Conservation (phyloP, 495 filamentous ascomycete species). For the Penicillium turbatum region DNA sequence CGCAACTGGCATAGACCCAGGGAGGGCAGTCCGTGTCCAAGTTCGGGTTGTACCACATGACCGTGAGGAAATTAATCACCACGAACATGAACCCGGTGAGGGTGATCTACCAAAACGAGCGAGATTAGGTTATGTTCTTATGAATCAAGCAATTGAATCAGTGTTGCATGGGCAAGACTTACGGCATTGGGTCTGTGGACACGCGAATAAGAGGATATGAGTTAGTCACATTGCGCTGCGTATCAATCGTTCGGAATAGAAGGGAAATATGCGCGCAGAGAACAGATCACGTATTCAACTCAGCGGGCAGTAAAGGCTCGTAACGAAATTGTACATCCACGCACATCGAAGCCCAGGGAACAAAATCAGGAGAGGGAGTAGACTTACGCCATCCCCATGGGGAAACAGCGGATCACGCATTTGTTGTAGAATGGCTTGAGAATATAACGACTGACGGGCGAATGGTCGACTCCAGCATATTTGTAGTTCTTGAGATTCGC, state of each 20-base stretch:
- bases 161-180: conserved; percentile 33
- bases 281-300: too few relatives aligned
- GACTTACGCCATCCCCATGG: conserved; percentile 87
- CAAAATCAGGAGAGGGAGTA: conserved; percentile 15
- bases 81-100: conserved; percentile 89
- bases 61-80: conserved; percentile 82
- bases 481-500: conserved; percentile 86
- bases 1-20: conserved; percentile 94
- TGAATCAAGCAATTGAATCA: conserved; percentile 2
- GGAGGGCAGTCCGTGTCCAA: conserved; percentile 87
- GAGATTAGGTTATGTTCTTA: conserved; percentile 3
- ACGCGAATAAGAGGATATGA: conserved; percentile 12
- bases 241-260: background rate
- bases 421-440: conserved; percentile 98
- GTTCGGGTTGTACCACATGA: conserved; percentile 94
- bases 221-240: conserved; percentile 14
- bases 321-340: background rate
- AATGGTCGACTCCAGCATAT: conserved; percentile 87
- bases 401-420: conserved; percentile 88
- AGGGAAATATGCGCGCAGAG: background rate
- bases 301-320: background rate
- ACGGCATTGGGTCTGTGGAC: conserved; percentile 55
- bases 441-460: conserved; percentile 80
- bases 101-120: conserved; percentile 59
- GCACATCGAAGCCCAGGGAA: background rate